These are phyloP conservation scores for Flaveria linearis DNA, from an alignment of 129 eudicot genomes.

Conservation along the genomic window DNA sequence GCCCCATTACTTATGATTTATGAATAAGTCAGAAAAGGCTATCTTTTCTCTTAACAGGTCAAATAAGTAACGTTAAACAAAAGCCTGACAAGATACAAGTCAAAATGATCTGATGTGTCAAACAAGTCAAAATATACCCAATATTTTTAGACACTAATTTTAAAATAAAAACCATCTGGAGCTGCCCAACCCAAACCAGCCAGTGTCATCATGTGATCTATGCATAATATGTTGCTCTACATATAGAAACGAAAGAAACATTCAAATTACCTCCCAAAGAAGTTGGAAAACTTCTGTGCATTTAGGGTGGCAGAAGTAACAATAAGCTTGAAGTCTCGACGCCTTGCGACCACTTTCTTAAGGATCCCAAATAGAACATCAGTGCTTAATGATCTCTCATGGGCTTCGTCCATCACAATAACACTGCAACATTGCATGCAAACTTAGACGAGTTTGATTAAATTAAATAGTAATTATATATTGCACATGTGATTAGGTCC, in stretches of 20 bases:
- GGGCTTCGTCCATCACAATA: slow-evolving; percentile 76
- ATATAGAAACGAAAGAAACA: not conserved
- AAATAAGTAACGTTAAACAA: not conserved
- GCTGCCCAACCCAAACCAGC: not conserved
- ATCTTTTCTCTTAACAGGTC: not conserved
- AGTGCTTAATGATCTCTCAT: slow-evolving; percentile 69
- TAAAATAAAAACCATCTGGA: not conserved
- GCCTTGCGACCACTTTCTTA: slow-evolving; percentile 69
- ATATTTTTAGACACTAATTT: not conserved
- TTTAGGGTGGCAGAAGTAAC: slow-evolving; percentile 77
- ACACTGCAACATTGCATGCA: slow-evolving; percentile 44
- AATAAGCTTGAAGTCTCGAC: slow-evolving; percentile 72
- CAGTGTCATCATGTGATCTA: not conserved
- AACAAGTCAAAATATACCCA: not conserved
- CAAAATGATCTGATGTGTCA: not conserved
- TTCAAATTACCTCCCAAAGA: slow-evolving; percentile 59
- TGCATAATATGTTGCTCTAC: not conserved
- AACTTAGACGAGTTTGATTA: not conserved
- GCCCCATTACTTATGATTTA: not conserved
- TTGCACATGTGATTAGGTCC: not conserved
- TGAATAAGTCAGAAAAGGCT: not conserved
- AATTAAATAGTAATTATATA: not conserved
- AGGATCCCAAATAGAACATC: slow-evolving; percentile 71
- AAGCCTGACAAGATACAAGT: not conserved
- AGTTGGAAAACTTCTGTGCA: slow-evolving; percentile 65